Percentiles rank a stretch among this genome's conserved stretches.
These are phyloP conservation scores for Phyllosticta capitalensis DNA, from an alignment of 2,329 filamentous ascomycete genomes.

Conservation along the genomic window DNA sequence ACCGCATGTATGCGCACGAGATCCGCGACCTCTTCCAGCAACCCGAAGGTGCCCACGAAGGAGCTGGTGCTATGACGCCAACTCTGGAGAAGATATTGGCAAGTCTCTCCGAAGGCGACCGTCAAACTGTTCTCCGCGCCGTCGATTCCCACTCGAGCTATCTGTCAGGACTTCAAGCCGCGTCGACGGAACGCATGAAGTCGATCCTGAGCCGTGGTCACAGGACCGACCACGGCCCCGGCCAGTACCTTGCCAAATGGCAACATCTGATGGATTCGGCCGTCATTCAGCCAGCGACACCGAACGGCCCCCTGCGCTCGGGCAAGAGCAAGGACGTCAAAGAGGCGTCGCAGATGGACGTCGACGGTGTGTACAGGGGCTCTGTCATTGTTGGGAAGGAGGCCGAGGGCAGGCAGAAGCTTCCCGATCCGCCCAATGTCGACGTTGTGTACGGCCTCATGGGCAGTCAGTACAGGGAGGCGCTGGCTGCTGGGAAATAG, in stretches of 20 bases:
- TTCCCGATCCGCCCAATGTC: constrained; percentile 22
- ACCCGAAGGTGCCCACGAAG: constrained; percentile 17
- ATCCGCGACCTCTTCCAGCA: constrained; percentile 47
- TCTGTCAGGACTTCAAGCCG: constrained; percentile 44
- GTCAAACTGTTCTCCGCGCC: constrained; percentile 37
- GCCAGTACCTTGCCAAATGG: constrained; percentile 64
- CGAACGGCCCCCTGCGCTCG: constrained; percentile 43
- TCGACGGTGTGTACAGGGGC: constrained; percentile 23
- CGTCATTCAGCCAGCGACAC: constrained; percentile 51
- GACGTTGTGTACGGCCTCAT: constrained; percentile 23
- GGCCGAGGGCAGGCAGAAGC: constrained; percentile 14
- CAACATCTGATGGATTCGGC: constrained; percentile 62
- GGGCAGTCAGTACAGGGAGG: constrained; percentile 22
- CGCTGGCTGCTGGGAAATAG: constrained; percentile 16
- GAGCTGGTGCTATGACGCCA: constrained; percentile 35
- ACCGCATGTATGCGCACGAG: constrained; percentile 51
- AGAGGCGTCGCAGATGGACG: constrained; percentile 26
- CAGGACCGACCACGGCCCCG: constrained; percentile 38
- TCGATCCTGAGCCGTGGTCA: constrained; percentile 39
- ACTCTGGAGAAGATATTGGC: constrained; percentile 34
- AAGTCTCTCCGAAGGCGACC: constrained; percentile 40
- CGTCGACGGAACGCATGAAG: constrained; percentile 48
- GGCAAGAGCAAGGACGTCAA: constrained; percentile 26
- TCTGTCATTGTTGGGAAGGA: constrained; percentile 19
- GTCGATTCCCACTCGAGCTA: constrained; percentile 55